Conservation (phyloP, 352 stramenopile species). For the Plasmopara muralis region DNA sequence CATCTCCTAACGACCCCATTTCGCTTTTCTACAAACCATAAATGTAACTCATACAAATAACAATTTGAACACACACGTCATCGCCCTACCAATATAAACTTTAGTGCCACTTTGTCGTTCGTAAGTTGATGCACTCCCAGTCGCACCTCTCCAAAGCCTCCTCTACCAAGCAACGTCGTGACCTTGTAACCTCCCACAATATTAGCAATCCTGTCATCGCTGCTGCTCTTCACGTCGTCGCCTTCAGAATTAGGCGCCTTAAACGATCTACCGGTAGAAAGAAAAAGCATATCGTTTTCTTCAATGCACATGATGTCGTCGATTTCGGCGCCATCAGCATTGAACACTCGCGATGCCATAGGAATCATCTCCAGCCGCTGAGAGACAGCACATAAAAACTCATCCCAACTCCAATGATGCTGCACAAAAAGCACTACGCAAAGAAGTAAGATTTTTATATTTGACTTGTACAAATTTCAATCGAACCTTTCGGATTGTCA, state of each 20-base stretch:
- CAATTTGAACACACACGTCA: too few species aligned
- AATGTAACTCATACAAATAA: too few species aligned
- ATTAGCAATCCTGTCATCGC: too few species aligned
- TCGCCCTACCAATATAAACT: conserved; percentile 37
- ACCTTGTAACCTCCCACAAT: conserved; percentile 38
- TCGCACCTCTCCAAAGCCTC: conserved; percentile 74
- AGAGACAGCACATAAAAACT: conserved; percentile 77
- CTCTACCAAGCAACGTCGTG: conserved; percentile 62
- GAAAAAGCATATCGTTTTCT: conserved; percentile 87
- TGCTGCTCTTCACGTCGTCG: too few species aligned
- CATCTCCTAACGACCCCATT: conserved; percentile 79
- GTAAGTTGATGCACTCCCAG: conserved; percentile 79
- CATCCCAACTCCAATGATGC: conserved; percentile 80
- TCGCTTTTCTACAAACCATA: conserved; percentile 60
- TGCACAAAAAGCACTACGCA: conserved; percentile 63
- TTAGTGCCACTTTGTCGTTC: conserved; percentile 82
- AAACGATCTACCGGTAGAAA: conserved; percentile 49
- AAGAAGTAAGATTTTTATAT: neutral
- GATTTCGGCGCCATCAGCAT: conserved; percentile 79
- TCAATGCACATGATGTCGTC: conserved; percentile 89
- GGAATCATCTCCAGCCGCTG: conserved; percentile 79
- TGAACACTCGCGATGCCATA: conserved; percentile 79
- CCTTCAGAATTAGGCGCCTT: too few species aligned
- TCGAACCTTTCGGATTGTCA: conserved; percentile 62
- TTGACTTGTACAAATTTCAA: neutral